phyloP scores from a whole-genome alignment of 306 rosid species.

The Mimosa bimucronata region DNA sequence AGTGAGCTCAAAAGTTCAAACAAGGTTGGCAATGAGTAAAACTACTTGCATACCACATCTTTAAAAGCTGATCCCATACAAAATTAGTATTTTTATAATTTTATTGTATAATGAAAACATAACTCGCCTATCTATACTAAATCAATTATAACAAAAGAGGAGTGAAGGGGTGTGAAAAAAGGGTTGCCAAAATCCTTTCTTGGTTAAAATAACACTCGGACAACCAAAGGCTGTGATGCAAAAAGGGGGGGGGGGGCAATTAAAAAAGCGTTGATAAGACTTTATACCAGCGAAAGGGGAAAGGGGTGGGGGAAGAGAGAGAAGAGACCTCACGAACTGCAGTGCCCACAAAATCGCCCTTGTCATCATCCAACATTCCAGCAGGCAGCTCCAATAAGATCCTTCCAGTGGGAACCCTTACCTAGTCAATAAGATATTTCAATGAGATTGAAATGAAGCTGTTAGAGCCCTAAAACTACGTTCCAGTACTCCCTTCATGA shows the following conservation, averaged over 20 bases:
- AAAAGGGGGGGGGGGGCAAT: not conserved
- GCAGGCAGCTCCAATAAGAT: slow-evolving; percentile 89
- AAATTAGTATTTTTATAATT: not conserved
- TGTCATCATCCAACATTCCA: slow-evolving; percentile 88
- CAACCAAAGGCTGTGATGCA: slow-evolving; percentile 16
- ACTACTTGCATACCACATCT: not conserved
- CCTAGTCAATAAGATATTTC: slow-evolving; percentile 55
- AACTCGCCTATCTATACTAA: not conserved
- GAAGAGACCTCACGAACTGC: slow-evolving; percentile 85
- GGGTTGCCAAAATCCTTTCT: not conserved
- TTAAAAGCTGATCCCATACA: not conserved
- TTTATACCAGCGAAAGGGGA: not conserved
- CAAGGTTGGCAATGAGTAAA: not conserved
- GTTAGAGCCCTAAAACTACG: not conserved
- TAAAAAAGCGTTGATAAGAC: slow-evolving; percentile 16
- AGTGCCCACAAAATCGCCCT: slow-evolving; percentile 87
- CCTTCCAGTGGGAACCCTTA: slow-evolving; percentile 87
- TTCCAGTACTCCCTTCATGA: not conserved
- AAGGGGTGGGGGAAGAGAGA: slow-evolving; percentile 4
- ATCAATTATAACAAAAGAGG: not conserved
- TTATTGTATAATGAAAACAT: not conserved
- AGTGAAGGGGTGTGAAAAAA: not conserved
- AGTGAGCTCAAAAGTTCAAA: slow-evolving; percentile 7
- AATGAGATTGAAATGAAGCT: slow-evolving; percentile 10
- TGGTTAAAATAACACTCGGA: slow-evolving; percentile 14